Percentiles rank a stretch among this genome's conserved stretches.
These are phyloP conservation scores for Calophaca sinica DNA, from an alignment of 306 rosid species.

Conservation along the genomic window DNA sequence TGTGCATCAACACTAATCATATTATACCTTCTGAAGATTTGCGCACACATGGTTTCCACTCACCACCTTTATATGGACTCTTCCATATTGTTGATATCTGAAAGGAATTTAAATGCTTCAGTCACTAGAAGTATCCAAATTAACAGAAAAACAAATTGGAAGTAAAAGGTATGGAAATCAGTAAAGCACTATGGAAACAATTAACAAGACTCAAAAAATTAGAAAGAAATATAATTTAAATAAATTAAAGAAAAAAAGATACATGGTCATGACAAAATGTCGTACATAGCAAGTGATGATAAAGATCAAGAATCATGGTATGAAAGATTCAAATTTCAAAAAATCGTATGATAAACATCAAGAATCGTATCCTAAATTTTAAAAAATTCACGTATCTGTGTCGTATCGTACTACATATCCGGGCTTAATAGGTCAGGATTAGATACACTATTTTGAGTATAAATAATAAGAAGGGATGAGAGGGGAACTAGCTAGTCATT, in stretches of 20 bases:
- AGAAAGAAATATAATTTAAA: constrained; percentile 1
- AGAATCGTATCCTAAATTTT: too few relatives aligned
- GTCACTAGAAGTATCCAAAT: constrained; percentile 26
- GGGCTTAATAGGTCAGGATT: neutral
- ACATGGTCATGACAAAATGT: neutral
- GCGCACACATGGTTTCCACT: constrained; percentile 75
- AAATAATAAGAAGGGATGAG: neutral
- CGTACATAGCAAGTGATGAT: constrained; percentile 19
- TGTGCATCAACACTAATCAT: constrained; percentile 13
- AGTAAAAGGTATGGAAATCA: constrained; percentile 14
- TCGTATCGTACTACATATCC: too few relatives aligned
- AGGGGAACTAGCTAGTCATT: neutral
- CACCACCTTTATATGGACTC: constrained; percentile 60
- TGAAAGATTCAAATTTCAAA: neutral
- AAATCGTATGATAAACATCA: too few relatives aligned
- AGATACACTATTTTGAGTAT: neutral
- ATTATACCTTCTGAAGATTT: constrained; percentile 67
- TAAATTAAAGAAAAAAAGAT: constrained; percentile 5
- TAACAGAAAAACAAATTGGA: constrained; percentile 2
- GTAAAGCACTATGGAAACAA: constrained; percentile 7
- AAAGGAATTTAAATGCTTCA: constrained; percentile 32
- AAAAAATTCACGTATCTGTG: too few relatives aligned
- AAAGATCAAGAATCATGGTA: constrained; percentile 10
- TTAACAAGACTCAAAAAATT: neutral
- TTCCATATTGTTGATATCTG: constrained; percentile 86